Base-by-base conservation (phyloP, 768 basidiomycete genomes). In the Punctularia strigosozonata region DNA sequence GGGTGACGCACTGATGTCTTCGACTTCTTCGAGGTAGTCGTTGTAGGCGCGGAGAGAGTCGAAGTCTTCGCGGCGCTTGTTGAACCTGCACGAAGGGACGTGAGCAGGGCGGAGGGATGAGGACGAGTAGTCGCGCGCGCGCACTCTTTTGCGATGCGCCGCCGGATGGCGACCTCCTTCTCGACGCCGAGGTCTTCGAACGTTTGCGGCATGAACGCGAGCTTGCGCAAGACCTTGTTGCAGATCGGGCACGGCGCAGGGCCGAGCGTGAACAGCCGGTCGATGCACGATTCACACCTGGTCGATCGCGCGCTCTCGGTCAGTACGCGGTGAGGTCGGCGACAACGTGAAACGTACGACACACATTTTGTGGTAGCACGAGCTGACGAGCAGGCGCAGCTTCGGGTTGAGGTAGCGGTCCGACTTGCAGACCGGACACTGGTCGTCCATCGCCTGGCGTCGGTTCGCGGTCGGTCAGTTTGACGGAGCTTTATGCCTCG, bases 271-370 rank as follows among this genome's bases (percentile, higher is more conserved):
- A 94, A 99, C 28, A 97, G 59, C 6, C 92, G 77, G 59, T 98
- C 95, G 51, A 99, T 95, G 58, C 95, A 99, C 1, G 88, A 89
- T 65, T 98, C 94, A 63, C 95, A 98, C 88, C 91, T 94, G 44
- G n/a, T 8, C 10, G 20, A 34, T 10, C 10, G 20, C 20, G 10
- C 12, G 10, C n/a, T n/a, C 33, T 13, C 33, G 8, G 33, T 34
- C 26, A n/a, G n/a, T n/a, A n/a, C n/a, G n/a, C n/a, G n/a, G n/a
- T n/a, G n/a, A n/a, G n/a, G n/a, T n/a, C n/a, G n/a, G 24, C 19
- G 23, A 32, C 12, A 17, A 4, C 10, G 12, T 22, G 4, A 17
- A 31, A 15, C 19, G n/a, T 7, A 17, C 14, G 37, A 46, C 66
- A 44, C 47, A 91, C 95, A 98, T 94, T 71, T 95, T 95, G 62